Conservation (phyloP, 805 yeast genomes). For the Candida koratica region DNA sequence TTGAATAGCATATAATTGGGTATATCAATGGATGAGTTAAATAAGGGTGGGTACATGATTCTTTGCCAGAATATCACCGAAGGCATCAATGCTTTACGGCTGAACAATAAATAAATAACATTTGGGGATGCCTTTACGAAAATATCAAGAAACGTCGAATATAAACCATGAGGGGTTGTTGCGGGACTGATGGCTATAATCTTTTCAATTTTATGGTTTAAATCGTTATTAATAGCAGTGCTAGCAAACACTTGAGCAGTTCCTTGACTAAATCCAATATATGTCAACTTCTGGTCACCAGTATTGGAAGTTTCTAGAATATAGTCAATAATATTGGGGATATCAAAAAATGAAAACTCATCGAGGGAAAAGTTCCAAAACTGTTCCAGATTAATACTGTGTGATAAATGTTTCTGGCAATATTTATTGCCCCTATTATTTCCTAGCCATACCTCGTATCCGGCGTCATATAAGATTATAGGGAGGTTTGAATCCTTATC, state of each 20-base stretch:
- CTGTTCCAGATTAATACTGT: constrained; percentile 33
- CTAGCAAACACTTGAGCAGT: constrained; percentile 91
- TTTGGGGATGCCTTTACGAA: constrained; percentile 74
- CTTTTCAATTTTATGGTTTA: constrained; percentile 51
- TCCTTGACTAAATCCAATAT: constrained; percentile 91
- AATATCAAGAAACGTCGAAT: constrained; percentile 70
- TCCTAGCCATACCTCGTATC: constrained; percentile 94
- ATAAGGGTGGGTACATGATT: constrained; percentile 73
- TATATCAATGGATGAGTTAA: constrained; percentile 64
- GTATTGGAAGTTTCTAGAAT: constrained; percentile 48
- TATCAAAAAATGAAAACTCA: constrained; percentile 87
- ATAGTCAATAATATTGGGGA: constrained; percentile 78
- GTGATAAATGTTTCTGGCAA: constrained; percentile 63
- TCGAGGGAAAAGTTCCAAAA: constrained; percentile 93
- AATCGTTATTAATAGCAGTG: constrained; percentile 57
- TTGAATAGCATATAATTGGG: constrained; percentile 67
- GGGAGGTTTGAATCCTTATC: constrained; percentile 52
- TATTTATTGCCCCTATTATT: constrained; percentile 64
- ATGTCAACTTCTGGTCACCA: constrained; percentile 42
- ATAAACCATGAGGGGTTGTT: constrained; percentile 82
- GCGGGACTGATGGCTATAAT: constrained; percentile 92
- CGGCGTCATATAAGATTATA: constrained; percentile 68
- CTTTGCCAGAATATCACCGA: constrained; percentile 77
- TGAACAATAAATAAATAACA: constrained; percentile 66
- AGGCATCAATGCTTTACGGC: constrained; percentile 68